Evolutionary conservation across 163 green algal species (phyloP).

Genomic region (Scenedesmus sp.): DNA sequence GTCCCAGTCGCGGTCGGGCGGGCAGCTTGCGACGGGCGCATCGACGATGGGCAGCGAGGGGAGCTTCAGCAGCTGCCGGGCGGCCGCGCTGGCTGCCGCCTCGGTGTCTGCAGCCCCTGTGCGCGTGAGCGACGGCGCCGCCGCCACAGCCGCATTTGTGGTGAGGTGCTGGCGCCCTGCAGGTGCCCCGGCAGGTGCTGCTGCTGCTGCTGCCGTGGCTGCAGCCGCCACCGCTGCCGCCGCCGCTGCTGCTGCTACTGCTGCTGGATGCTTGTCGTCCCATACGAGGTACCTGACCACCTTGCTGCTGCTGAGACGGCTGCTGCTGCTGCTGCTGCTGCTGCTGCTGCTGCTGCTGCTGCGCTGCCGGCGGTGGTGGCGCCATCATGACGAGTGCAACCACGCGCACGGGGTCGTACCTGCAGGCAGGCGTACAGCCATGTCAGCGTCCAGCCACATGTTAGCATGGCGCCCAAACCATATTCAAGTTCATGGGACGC

Average conservation of each 20-base stretch:
- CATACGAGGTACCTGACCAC: slow-evolving; percentile 36
- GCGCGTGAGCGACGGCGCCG: background rate
- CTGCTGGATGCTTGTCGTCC: slow-evolving; percentile 51
- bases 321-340: background rate
- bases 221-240: background rate
- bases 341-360: slow-evolving; percentile 34
- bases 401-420: slow-evolving; percentile 78
- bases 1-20: slow-evolving; percentile 25
- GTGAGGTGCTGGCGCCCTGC: background rate
- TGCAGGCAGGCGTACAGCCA: slow-evolving; percentile 15
- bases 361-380: background rate
- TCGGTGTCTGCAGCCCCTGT: slow-evolving; percentile 7
- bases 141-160: background rate
- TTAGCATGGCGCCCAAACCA: no score
- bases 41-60: slow-evolving; percentile 19
- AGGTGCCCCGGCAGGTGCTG: background rate
- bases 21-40: slow-evolving; percentile 1
- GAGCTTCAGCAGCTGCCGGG: slow-evolving; percentile 22
- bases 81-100: slow-evolving; percentile 3
- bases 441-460: background rate
- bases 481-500: no score
- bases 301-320: slow-evolving; percentile 27
- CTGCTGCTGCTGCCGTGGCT: slow-evolving; percentile 13
- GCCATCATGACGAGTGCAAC: slow-evolving; percentile 14
- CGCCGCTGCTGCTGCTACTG: slow-evolving; percentile 17